Evolutionary conservation across 768 basidiomycete species (phyloP), one percentile per base, ranked within the genome.

Genomic region (Tremella mesenterica): DNA sequence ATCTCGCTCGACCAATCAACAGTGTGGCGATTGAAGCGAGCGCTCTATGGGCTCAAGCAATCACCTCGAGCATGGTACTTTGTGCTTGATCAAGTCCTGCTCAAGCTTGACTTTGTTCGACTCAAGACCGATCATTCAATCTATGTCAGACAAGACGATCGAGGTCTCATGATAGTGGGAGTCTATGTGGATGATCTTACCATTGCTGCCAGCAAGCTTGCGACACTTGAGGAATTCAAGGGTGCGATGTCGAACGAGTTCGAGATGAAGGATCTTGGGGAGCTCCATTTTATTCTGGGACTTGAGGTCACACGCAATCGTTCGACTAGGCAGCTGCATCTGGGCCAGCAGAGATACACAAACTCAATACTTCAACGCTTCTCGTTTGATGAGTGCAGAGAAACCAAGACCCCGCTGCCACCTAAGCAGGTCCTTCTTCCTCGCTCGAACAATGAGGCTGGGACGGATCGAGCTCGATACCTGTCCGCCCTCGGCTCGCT

Each of bases 401-500:
- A 20, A 18, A 26, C 29, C 25, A 49, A 49, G 48, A 23, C 5
- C 16, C 48, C 48, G 8, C 33, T 49, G 8, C 29, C n/a, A 25
- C 44, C 44, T 4, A 46, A 46, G n/a, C 44, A 25, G 20, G 44
- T 46, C 21, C 48, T 49, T 25, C 7, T 34, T 8, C 36, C 50
- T n/a, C 38, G 50, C 14, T 7, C 4, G 5, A 16, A 10, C 33
- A 28, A 51, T 23, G 50, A 51, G 25, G 14, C n/a, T 18, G 14
- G 13, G 27, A 30, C 38, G 9, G 38, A 54, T 7, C 50, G 56
- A 4, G 27, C 47, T 4, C 59, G 34, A 2, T 76, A 75, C 41
- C 51, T 54, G 2, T 49, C 70, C 33, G 48, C 58, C 13, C 58
- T 77, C 4, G 72, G 74, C 0, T 67, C 61, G 0, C 54, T 76